A percentile compares a stretch with the other conserved stretches of the same genome.
Conservation (phyloP, 2,329 filamentous ascomycete genomes). For the Rosellinia necatrix region DNA sequence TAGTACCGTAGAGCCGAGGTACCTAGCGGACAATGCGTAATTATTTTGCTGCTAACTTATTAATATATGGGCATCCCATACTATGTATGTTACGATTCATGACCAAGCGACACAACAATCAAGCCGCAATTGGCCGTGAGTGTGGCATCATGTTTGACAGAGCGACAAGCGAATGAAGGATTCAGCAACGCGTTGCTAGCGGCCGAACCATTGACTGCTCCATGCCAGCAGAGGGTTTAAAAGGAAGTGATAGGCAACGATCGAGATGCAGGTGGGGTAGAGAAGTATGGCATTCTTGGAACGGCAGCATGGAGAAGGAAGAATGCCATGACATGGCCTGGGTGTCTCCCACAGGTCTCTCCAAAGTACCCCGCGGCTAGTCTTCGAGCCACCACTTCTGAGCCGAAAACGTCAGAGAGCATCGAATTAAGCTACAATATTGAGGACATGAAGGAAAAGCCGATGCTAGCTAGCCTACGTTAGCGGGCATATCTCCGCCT, state of each 20-base stretch:
- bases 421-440: neutral
- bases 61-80: no score
- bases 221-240: conserved; percentile 22
- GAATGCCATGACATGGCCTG: conserved; percentile 36
- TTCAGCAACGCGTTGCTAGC: conserved; percentile 23
- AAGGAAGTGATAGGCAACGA: conserved; percentile 34
- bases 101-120: conserved; percentile 1
- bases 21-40: no score
- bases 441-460: neutral
- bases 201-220: conserved; percentile 20
- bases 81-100: neutral
- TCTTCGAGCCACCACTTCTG: no score
- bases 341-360: conserved; percentile 30
- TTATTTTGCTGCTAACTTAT: no score
- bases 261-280: conserved; percentile 35
- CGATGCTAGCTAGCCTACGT: neutral
- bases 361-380: conserved; percentile 32
- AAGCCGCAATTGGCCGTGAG: conserved; percentile 10
- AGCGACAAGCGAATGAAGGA: conserved; percentile 13
- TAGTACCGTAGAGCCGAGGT: no score
- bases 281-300: conserved; percentile 38
- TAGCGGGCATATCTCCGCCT: neutral
- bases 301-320: conserved; percentile 34
- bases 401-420: conserved; percentile 12
- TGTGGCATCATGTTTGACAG: conserved; percentile 16